These are phyloP conservation scores for Aspergillus biplanus DNA, from an alignment of 495 filamentous ascomycete species.

Conservation along the genomic window DNA sequence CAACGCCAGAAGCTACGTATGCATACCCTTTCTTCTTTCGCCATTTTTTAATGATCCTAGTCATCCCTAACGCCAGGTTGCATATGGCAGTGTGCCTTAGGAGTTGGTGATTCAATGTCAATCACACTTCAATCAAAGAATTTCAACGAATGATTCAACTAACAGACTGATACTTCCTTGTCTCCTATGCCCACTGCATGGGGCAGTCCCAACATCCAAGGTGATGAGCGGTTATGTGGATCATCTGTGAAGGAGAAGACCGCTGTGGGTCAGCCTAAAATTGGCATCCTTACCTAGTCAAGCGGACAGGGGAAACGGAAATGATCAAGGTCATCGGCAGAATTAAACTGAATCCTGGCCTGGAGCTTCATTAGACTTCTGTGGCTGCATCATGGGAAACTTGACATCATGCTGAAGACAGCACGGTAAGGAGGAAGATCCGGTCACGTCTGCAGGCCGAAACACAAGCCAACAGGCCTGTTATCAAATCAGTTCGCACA, in stretches of 20 bases:
- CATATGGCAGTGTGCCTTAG: conserved; percentile 17
- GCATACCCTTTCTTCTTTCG: conserved; percentile 13
- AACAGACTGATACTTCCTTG: conserved; percentile 12
- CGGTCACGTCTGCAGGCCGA: conserved; percentile 28
- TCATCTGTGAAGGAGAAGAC: conserved; percentile 30
- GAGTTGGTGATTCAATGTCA: conserved; percentile 33
- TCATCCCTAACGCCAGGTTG: conserved; percentile 13
- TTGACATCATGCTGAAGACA: conserved; percentile 41
- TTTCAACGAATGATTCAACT: conserved; percentile 24
- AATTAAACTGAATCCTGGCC: conserved; percentile 26
- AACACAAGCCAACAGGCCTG: conserved; percentile 27
- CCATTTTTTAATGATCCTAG: conserved; percentile 20
- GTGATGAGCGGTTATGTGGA: conserved; percentile 40
- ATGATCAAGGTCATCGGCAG: conserved; percentile 26
- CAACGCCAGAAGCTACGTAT: conserved; percentile 27
- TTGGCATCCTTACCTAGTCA: conserved; percentile 19
- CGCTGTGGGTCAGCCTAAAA: conserved; percentile 25
- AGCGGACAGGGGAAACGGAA: conserved; percentile 19
- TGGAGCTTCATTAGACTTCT: conserved; percentile 34
- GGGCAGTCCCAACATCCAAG: conserved; percentile 30
- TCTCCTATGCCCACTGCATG: conserved; percentile 11
- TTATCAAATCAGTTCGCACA: conserved; percentile 33
- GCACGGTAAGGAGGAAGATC: conserved; percentile 13
- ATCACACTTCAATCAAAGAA: conserved; percentile 24
- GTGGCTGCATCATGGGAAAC: conserved; percentile 31